phyloP scores from a whole-genome alignment of 106 monocot species.

The Phalaenopsis aphrodite region DNA sequence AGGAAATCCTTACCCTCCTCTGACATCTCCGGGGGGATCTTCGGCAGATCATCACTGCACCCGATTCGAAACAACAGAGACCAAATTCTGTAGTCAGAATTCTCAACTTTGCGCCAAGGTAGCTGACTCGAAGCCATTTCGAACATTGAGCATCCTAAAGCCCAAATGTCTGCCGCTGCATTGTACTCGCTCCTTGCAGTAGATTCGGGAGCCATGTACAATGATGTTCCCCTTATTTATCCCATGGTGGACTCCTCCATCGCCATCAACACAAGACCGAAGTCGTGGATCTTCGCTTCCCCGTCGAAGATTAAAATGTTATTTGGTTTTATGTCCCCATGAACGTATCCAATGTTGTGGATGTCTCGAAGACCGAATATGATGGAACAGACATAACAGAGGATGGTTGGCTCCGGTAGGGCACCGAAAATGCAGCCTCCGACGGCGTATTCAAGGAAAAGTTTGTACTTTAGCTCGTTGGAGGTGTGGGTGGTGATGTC shows the following conservation, averaged over 20 bases:
- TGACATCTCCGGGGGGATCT: conserved; percentile 17
- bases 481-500: conserved; percentile 10
- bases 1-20: no score
- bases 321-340: conserved; percentile 42
- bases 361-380: conserved; percentile 25
- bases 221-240: conserved; percentile 41
- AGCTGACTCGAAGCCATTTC: conserved; percentile 50
- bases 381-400: no score
- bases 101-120: conserved; percentile 28
- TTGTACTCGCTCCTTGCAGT: conserved; percentile 24
- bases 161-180: conserved; percentile 47
- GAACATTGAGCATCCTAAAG: conserved; percentile 38
- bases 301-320: conserved; percentile 31
- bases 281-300: conserved; percentile 38
- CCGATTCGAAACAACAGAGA: conserved; percentile 18
- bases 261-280: conserved; percentile 24
- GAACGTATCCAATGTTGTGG: conserved; percentile 29
- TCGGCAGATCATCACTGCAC: conserved; percentile 10
- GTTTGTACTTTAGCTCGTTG: conserved; percentile 20
- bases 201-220: conserved; percentile 67
- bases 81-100: background rate
- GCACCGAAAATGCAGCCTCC: no score
- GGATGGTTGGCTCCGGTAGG: no score
- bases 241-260: background rate
- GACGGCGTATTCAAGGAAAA: no score